Evolutionary conservation across 768 basidiomycete genomes (phyloP), one percentile per base, ranked within the genome.

Genomic region (Exidia glandulosa): DNA sequence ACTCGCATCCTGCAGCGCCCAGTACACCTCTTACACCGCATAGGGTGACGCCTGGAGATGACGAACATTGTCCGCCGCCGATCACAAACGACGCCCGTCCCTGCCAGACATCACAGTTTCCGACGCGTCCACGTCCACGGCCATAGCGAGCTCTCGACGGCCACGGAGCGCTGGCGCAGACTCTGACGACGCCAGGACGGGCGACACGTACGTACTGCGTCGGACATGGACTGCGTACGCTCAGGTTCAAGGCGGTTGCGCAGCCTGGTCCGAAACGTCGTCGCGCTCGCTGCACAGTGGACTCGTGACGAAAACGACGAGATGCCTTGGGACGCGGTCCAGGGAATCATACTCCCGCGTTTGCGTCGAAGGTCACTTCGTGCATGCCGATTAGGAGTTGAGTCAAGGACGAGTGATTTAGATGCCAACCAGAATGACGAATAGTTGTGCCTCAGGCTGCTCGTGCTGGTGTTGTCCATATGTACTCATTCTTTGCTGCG

Each of bases 221-320:
- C 27, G 29, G 32, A 6, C 32, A 48, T 25, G 45, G 57, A 19
- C 48, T 57, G 29, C 73, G 73, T 58, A 84, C 76, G 65, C 70
- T 87, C 3, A 79, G 79, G 30, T 83, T 83, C 70, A 90, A 90
- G 70, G 80, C 87, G 88, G 25, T 74, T 90, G 58, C 75, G 88
- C 63, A 84, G 81, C 64, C 76, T 90, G 16, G 89, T 90, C 75
- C 86, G 81, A 76, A 87, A 73, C 33, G 14, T 54, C 27, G 50
- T 54, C 27, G 60, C 63, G 19, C 57, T 64, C 30, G 57, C 59
- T 37, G 56, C 56, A 36, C 63, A 61, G 64, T 65, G 41, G 58
- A 63, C 41, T n/a, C n/a, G n/a, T n/a, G n/a, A n/a, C n/a, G n/a
- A n/a, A n/a, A n/a, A n/a, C n/a, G n/a, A n/a, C n/a, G n/a, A n/a